phyloP scores from a whole-genome alignment of 768 basidiomycete species.

The Amanita molliuscula region DNA sequence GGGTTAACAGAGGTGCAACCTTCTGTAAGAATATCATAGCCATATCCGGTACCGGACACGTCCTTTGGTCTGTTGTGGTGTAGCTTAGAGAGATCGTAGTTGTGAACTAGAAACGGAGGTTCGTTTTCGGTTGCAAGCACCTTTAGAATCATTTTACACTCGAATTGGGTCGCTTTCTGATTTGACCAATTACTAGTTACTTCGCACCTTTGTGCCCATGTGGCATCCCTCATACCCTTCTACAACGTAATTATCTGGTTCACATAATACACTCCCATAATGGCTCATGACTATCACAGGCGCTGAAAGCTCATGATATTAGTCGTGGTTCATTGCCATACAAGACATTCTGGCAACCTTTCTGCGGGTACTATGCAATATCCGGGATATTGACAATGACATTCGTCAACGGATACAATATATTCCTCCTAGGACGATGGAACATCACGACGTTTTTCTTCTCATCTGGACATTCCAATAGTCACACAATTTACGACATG shows the following conservation, averaged over 20 bases:
- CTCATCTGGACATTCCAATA: too few relatives aligned
- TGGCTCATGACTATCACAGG: slow-evolving; percentile 16
- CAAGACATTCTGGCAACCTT: slow-evolving; percentile 39
- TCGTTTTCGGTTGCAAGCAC: slow-evolving; percentile 91
- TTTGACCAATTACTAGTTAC: too few relatives aligned
- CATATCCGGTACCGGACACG: slow-evolving; percentile 62
- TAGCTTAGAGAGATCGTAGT: slow-evolving; percentile 84
- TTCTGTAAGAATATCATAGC: slow-evolving; percentile 63
- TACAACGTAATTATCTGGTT: slow-evolving; percentile 22
- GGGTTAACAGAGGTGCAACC: slow-evolving; percentile 45
- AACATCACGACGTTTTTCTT: slow-evolving; percentile 37
- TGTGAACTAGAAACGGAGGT: slow-evolving; percentile 87
- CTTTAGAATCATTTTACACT: not conserved
- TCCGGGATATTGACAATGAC: slow-evolving; percentile 34
- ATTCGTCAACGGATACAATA: slow-evolving; percentile 36
- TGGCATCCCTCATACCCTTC: too few relatives aligned
- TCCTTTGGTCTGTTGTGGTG: slow-evolving; percentile 85
- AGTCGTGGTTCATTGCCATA: slow-evolving; percentile 33
- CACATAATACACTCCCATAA: not conserved
- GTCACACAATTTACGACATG: slow-evolving; percentile 4
- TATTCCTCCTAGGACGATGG: slow-evolving; percentile 42
- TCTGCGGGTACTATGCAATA: slow-evolving; percentile 41
- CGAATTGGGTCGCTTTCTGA: not conserved
- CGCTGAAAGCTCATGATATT: slow-evolving; percentile 33
- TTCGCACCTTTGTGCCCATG: too few relatives aligned